Evolutionary conservation across 2,329 filamentous ascomycete species (phyloP), one percentile per base, ranked within the genome.

Genomic region (Cercospora brassicicola): DNA sequence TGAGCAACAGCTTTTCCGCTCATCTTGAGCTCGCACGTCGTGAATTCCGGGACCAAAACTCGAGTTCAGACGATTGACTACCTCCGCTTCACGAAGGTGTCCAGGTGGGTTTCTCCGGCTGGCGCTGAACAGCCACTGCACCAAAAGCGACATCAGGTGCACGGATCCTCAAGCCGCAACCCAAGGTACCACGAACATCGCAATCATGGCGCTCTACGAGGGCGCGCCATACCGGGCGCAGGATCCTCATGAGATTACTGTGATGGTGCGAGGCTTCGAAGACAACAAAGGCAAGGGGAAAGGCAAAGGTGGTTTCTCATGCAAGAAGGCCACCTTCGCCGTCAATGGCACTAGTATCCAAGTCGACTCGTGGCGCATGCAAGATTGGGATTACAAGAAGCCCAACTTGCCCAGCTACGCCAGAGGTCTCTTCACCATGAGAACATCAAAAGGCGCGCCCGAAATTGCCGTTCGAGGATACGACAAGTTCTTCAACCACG

Each of bases 401-500:
- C 82, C 82, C 15, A 87, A 93, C 73, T 86, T 99, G 10, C 95
- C 95, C 5, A 97, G 93, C 1, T 97, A 97, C 78, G 94, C 95
- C 5, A 89, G 95, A 64, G 95, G 95, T 6, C 86, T 99, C 1
- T 99, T 99, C 81, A 99, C 94, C n/a, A 91, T 90, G 51, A 87
- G 82, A 71, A 89, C 87, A 70, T 82, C 85, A 60, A 83, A 87
- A 28, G 88, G 89, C 8, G 83, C 87, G 8, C 82, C 87, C 11
- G 92, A 97, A 79, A 97, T 99, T 73, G 91, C 87, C 1, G 88
- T 93, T 59, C 87, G 95, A 74, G 95, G 95, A 62, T 99, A 99
- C 81, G 94, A 99, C 84, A 99, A 99, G 81, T 99, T 99, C 83
- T 99, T 99, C 87, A 99, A 99, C 75, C 86, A 92, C 48, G 87